Evolutionary conservation across 1,139 yeast species (phyloP), one percentile per base, ranked within the genome.

Genomic region (Kodamaea alishanica): DNA sequence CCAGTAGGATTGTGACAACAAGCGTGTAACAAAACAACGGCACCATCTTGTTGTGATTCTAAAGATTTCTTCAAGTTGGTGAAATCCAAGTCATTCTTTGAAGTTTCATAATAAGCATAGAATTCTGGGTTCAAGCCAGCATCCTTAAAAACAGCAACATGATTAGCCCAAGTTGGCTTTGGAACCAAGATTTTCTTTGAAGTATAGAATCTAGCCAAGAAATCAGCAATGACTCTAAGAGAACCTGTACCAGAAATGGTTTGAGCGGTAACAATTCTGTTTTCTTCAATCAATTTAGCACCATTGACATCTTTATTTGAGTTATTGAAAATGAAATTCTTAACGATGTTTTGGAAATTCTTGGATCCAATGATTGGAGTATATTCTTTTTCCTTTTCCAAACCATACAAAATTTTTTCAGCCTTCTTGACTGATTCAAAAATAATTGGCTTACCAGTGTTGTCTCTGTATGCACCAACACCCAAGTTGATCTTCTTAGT

Each of bases 1-100:
- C 97, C 97, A 9, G 97, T 90, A 30, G 97, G 97, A 65, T 90
- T 90, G 70, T 90, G 97, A 55, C 97, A 94, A 58, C 97, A 89
- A 5, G 96, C 95, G 65, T 90, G 97, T 45, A 90, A 73, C 40
- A 90, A 67, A 28, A 90, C 81, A 45, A 86, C 76, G 11, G 84
- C 72, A 25, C 78, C 83, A 12, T 69, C 62, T 24, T 68, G 73
- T 34, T 77, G 76, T 24, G 58, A 48, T 26, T 58, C 43, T 39
- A 72, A 57, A 27, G 75, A 67, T 37, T 55, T 43, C 49, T 67
- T 65, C 70, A 82, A 67, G 38, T 73, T 73, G 20, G 67, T 78
- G 42, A 75, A 67, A 51, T 78, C 77, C 53, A 81, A 65, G 37
- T 71, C 73, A 56, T 80, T 77, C 53, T 70, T 65, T 45, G 65